Percentiles rank a stretch among this genome's conserved stretches.
Conservation (phyloP, 1,284 basidiomycete genomes). For the Ceratobasidium sp. region DNA sequence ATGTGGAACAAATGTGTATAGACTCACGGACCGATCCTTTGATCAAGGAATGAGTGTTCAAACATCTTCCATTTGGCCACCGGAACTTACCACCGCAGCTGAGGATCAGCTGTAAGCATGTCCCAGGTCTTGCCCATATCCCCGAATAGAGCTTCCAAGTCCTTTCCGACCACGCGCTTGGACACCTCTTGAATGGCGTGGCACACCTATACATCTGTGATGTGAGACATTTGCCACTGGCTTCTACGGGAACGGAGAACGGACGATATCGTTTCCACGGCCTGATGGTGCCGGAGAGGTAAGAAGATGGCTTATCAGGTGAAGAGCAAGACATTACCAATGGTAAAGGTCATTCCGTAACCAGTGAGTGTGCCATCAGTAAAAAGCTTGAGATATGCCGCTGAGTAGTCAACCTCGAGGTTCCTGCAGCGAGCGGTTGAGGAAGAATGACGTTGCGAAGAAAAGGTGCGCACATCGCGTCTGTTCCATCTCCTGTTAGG, state of each 20-base stretch:
- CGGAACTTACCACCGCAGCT: conserved; percentile 83
- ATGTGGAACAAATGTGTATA: background rate
- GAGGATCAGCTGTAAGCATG: conserved; percentile 84
- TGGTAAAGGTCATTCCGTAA: conserved; percentile 96
- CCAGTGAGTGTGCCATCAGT: conserved; percentile 79
- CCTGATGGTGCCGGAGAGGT: conserved; percentile 8
- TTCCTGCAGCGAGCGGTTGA: conserved; percentile 68
- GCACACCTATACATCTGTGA: conserved; percentile 69
- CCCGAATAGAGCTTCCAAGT: conserved; percentile 83
- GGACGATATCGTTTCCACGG: conserved; percentile 90
- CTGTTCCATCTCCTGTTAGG: conserved; percentile 86
- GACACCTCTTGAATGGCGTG: conserved; percentile 83
- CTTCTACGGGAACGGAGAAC: conserved; percentile 50
- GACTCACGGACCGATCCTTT: conserved; percentile 45
- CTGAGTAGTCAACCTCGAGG: conserved; percentile 94
- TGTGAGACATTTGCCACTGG: background rate
- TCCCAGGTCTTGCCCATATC: conserved; percentile 91
- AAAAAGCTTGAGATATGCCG: conserved; percentile 86
- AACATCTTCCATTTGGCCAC: background rate
- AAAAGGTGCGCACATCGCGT: conserved; percentile 73
- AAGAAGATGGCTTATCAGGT: background rate
- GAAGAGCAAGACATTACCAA: conserved; percentile 64
- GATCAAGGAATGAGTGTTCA: no score
- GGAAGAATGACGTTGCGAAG: background rate
- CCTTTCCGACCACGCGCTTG: conserved; percentile 83